Evolutionary conservation across 805 yeast species (phyloP), one percentile per base, ranked within the genome.

Genomic region (Hanseniaspora taiwanica): DNA sequence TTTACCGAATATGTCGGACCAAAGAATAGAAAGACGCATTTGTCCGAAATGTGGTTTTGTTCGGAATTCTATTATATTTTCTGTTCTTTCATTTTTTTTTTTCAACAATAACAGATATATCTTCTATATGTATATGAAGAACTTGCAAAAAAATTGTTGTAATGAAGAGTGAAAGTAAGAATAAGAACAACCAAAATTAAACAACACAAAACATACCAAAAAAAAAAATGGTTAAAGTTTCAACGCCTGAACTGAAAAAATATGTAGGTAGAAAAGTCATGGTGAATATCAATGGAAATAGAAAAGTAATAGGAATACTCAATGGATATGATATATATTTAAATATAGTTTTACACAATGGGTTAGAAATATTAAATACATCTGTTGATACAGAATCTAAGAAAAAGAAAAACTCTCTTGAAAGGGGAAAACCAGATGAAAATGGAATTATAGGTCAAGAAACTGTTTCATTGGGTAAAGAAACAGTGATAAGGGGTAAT

Each of bases 231-330:
- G 36, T 16, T 29, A 71, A 74, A 79, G 78, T 74, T 20, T 70
- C 77, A n/a, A 68, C 75, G 25, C 80, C 81, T 8, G 80, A 75
- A 52, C 59, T 75, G 45, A 72, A 74, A 50, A 70, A 67, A 46
- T 85, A 83, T 55, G 69, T 84, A 72, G 96, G 89, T 58, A 74
- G 96, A 35, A 89, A 86, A 65, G 76, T 78, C 25, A 85, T 89
- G 59, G 96, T 86, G 25, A 95, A 96, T 31, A 83, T 89, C 46
- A 89, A 89, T 64, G 93, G 94, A 1, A 63, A 81, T 12, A 68
- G 96, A 38, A 72, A 72, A 48, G 74, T 89, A 1, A 71, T 74
- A n/a, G 97, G 97, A 2, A 72, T 73, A 10, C 68, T 89, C 40
- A 67, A 83, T 50, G 97, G 97, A 2, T 89, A 76, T 56, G 97